Percentiles rank a stretch among this genome's conserved stretches.
These are phyloP conservation scores for Acacia crassicarpa DNA, from an alignment of 306 rosid genomes.

Conservation along the genomic window DNA sequence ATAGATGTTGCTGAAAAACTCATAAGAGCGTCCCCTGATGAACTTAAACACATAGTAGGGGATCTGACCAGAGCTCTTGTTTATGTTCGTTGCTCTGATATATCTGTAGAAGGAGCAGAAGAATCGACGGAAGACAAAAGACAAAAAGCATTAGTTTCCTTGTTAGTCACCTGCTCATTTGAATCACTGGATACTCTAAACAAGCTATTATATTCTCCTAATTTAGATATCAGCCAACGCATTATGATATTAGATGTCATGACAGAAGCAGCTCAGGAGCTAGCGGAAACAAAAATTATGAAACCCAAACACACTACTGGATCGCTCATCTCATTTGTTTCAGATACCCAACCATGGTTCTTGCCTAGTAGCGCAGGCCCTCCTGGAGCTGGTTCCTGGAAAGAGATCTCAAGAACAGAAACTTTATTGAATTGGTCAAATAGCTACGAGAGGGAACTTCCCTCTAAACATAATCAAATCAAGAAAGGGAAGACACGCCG, in stretches of 20 bases:
- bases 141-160: constrained; percentile 78
- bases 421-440: constrained; percentile 80
- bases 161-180: constrained; percentile 70
- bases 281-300: constrained; percentile 58
- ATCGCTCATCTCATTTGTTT: constrained; percentile 67
- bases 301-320: constrained; percentile 58
- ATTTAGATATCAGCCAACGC: constrained; percentile 87
- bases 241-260: constrained; percentile 88
- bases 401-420: constrained; percentile 70
- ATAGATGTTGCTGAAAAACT: constrained; percentile 85
- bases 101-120: constrained; percentile 91
- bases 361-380: constrained; percentile 78
- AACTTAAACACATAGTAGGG: constrained; percentile 72
- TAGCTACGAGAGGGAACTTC: constrained; percentile 86
- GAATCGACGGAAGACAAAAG: constrained; percentile 85
- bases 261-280: constrained; percentile 96
- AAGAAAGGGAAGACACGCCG: constrained; percentile 82
- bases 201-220: constrained; percentile 85
- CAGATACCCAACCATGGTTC: constrained; percentile 87
- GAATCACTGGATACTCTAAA: constrained; percentile 72
- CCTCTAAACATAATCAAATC: constrained; percentile 56
- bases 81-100: constrained; percentile 91
- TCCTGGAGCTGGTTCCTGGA: constrained; percentile 83
- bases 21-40: constrained; percentile 91
- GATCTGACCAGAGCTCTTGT: constrained; percentile 82